A percentile compares a stretch with the other conserved stretches of the same genome.
Conservation (phyloP, 192 early-diverging fungal species). For the Mortierella antarctica region DNA sequence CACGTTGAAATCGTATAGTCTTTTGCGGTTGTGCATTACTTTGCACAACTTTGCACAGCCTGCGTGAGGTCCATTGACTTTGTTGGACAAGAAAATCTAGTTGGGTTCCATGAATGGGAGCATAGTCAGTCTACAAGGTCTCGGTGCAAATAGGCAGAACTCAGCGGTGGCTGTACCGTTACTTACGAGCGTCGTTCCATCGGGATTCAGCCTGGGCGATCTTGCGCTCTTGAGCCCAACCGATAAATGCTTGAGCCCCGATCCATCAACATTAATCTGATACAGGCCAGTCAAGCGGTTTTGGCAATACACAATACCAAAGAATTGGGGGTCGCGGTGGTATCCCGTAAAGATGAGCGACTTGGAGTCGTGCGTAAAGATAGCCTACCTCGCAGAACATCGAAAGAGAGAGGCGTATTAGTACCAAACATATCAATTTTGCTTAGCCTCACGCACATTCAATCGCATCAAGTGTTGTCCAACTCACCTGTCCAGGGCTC, state of each 20-base stretch:
- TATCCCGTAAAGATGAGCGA: conserved; percentile 77
- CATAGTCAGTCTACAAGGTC: neutral
- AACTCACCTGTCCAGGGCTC: conserved; percentile 51
- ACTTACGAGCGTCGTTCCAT: conserved; percentile 53
- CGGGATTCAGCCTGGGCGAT: conserved; percentile 71
- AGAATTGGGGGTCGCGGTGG: conserved; percentile 61
- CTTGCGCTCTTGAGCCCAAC: conserved; percentile 56
- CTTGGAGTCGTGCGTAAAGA: conserved; percentile 59
- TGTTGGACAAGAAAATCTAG: conserved; percentile 71
- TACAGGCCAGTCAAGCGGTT: conserved; percentile 74
- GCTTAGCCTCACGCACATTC: neutral
- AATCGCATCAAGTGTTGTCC: neutral
- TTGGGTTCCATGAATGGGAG: neutral
- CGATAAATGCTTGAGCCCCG: conserved; percentile 40
- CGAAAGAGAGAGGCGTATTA: conserved; percentile 5
- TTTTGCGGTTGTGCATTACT: conserved; percentile 17
- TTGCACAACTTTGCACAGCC: conserved; percentile 64
- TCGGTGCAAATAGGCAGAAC: neutral
- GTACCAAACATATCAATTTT: too few relatives aligned
- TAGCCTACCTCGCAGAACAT: conserved; percentile 40
- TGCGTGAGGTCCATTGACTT: conserved; percentile 75
- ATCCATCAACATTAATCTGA: conserved; percentile 57
- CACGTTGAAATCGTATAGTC: neutral
- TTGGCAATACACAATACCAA: conserved; percentile 74
- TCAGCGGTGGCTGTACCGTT: neutral